A percentile compares a stretch with the other conserved stretches of the same genome.
Conservation (phyloP, 2,329 filamentous ascomycete genomes). For the Arachnopeziza araneosa region DNA sequence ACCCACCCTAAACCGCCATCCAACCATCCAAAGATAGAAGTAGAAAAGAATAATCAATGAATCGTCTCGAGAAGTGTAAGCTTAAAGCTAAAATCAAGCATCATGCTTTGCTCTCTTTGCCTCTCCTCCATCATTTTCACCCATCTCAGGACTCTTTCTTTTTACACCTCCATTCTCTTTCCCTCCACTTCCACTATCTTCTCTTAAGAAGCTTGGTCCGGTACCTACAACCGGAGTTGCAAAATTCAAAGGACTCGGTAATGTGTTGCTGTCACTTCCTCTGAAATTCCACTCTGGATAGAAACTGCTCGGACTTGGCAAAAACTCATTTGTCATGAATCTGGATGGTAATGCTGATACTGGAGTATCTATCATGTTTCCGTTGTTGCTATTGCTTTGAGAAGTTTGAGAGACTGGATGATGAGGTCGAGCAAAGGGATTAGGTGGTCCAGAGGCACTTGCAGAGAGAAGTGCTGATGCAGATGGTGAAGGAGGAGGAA, state of each 20-base stretch:
- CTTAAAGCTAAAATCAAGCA: neutral
- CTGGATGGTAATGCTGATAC: conserved; percentile 91
- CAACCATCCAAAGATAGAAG: neutral
- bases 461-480: conserved; percentile 74
- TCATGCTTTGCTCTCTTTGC: conserved; percentile 25
- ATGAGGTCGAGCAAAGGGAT: conserved; percentile 88
- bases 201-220: conserved; percentile 58
- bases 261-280: conserved; percentile 68
- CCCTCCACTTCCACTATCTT: conserved; percentile 38
- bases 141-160: conserved; percentile 27
- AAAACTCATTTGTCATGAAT: conserved; percentile 80
- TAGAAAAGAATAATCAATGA: neutral
- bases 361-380: conserved; percentile 65
- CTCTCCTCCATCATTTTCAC: conserved; percentile 21
- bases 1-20: neutral
- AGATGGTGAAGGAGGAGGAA: conserved; percentile 90
- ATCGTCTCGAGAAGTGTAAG: neutral
- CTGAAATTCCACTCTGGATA: conserved; percentile 86
- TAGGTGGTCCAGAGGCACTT: conserved; percentile 85
- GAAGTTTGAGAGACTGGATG: conserved; percentile 56
- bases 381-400: conserved; percentile 29
- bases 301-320: conserved; percentile 88
- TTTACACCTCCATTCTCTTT: conserved; percentile 20
- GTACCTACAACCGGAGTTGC: conserved; percentile 68
- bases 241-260: conserved; percentile 90